Evolutionary conservation across 2,329 filamentous ascomycete genomes (phyloP).

Genomic region (Ceratocystis albifundus): DNA sequence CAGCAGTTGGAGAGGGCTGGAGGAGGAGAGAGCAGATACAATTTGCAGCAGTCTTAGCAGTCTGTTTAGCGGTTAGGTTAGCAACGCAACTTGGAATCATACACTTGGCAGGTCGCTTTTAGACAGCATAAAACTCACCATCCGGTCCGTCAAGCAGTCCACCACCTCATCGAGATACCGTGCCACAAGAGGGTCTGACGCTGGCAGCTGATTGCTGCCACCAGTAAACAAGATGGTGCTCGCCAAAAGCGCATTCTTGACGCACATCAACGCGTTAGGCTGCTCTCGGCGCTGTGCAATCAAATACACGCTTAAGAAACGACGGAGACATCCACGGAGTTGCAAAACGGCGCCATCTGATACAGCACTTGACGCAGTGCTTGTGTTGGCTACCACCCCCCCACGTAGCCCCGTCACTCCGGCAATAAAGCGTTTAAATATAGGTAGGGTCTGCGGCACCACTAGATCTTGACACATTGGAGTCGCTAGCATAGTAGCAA

Average conservation of each 20-base stretch:
- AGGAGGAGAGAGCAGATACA: conserved; percentile 79
- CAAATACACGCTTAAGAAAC: conserved; percentile 70
- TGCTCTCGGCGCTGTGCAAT: conserved; percentile 62
- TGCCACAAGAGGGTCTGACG: conserved; percentile 61
- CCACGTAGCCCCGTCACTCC: conserved; percentile 49
- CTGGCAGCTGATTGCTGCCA: conserved; percentile 59
- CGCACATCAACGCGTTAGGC: conserved; percentile 69
- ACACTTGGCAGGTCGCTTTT: too few species aligned
- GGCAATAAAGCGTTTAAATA: conserved; percentile 79
- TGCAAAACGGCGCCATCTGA: conserved; percentile 50
- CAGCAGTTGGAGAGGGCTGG: conserved; percentile 46
- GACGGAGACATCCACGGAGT: conserved; percentile 67
- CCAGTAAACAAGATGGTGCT: conserved; percentile 81
- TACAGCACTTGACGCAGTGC: conserved; percentile 25
- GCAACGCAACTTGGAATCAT: too few species aligned
- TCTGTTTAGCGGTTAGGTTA: conserved; percentile 35
- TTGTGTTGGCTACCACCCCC: conserved; percentile 27
- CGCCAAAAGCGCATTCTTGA: conserved; percentile 84
- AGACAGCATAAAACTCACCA: conserved; percentile 46
- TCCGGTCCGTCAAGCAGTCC: conserved; percentile 69
- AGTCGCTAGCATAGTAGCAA: conserved; percentile 82
- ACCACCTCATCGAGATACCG: conserved; percentile 69
- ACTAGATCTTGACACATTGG: conserved; percentile 73
- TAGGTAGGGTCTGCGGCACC: conserved; percentile 79
- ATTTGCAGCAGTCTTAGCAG: conserved; percentile 78